Evolutionary conservation across 352 stramenopile genomes (phyloP), one percentile per base, ranked within the genome.

Genomic region (Pythium guiyangense): DNA sequence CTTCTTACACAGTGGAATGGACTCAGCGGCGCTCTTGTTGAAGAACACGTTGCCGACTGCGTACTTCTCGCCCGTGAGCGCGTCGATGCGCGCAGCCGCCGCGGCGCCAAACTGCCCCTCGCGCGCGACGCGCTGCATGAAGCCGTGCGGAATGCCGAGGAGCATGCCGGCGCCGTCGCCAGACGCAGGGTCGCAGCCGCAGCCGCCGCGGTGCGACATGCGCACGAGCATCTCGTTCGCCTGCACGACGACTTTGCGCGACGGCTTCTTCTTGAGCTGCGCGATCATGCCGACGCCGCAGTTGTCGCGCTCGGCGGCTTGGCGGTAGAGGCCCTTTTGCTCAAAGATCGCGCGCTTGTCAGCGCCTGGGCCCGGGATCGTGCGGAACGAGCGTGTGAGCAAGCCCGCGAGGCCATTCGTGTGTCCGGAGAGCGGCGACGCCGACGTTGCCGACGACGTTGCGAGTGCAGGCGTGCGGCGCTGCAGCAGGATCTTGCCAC

Each of bases 181-280:
- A 25, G 89, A 97, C 52, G 92, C 94, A 14, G 96, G 93, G 69
- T 98, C 96, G 65, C 95, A 98, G 49, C 95, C 96, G 62, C 95
- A 98, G 54, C 94, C 95, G 47, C 95, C 80, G 52, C 96, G 77
- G 78, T 98, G 96, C 47, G 86, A 95, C 95, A 98, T 98, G 31
- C 95, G 86, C 59, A 98, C 88, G 31, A 98, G 84, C 95, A 99
- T 98, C 69, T 98, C 92, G 75, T 98, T 97, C 22, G 95, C 94
- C 69, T 98, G 86, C 29, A 97, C 79, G 22, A 99, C 94, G 31
- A 79, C 95, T 52, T 86, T 77, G 43, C 94, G 82, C 59, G 84
- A 96, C 26, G 90, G 78, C 54, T 97, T 67, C 53, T 92, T 97
- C 71, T 98, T 98, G n/a, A 99, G 74, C 44, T 95, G 94, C 22